phyloP scores from a whole-genome alignment of 257 asterid genomes.

The Cinchona pubescens region DNA sequence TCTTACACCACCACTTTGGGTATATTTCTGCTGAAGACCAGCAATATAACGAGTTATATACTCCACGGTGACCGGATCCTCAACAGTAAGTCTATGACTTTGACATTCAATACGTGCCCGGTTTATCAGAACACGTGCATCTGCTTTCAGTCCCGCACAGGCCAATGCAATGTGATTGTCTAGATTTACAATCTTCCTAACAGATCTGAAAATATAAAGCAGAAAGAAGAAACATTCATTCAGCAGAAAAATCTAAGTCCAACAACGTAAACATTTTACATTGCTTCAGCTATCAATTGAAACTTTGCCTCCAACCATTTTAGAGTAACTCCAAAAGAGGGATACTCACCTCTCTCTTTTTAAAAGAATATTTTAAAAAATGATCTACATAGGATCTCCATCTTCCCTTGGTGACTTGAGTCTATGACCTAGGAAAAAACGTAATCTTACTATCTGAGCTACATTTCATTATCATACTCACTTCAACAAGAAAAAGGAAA shows the following conservation, averaged over 20 bases:
- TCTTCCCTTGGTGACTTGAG: too few relatives aligned
- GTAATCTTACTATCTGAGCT: too few relatives aligned
- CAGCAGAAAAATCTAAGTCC: constrained; percentile 2
- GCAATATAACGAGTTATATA: constrained; percentile 96
- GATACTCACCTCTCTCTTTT: neutral
- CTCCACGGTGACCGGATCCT: constrained; percentile 96
- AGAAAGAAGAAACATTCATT: constrained; percentile 12
- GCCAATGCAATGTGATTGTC: constrained; percentile 97
- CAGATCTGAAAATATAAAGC: constrained; percentile 62
- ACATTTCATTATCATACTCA: too few relatives aligned
- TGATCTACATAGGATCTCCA: too few relatives aligned
- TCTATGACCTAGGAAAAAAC: too few relatives aligned
- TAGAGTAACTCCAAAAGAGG: neutral
- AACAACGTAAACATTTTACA: neutral
- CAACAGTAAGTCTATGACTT: constrained; percentile 78
- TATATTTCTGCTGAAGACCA: constrained; percentile 98
- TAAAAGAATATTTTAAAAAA: too few relatives aligned
- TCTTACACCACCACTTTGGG: constrained; percentile 99
- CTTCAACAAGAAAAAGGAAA: neutral
- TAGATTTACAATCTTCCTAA: constrained; percentile 86
- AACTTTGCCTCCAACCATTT: neutral
- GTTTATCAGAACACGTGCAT: constrained; percentile 90
- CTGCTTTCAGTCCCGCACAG: constrained; percentile 97
- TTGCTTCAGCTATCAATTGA: neutral
- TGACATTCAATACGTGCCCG: constrained; percentile 95